A percentile compares a stretch with the other conserved stretches of the same genome.
Evolutionary conservation across 2,329 filamentous ascomycete species (phyloP).

Genomic region (Pezicula rhizophila): DNA sequence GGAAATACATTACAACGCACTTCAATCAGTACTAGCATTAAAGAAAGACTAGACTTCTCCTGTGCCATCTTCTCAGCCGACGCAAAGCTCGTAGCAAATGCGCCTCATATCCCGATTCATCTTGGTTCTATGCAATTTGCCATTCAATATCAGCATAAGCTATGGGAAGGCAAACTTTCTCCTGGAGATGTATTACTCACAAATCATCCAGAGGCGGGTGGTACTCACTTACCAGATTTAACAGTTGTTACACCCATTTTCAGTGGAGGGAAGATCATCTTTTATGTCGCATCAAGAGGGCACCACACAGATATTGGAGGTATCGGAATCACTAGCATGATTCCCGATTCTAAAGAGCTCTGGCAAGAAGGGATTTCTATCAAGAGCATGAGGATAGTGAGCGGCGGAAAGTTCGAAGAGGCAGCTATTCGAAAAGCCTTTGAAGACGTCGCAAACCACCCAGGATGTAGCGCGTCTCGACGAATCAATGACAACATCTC

Average conservation of each 20-base stretch:
- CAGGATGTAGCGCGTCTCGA: slow-evolving; percentile 69
- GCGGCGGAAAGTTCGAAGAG: slow-evolving; percentile 70
- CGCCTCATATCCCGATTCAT: slow-evolving; percentile 72
- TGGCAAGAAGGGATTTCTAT: slow-evolving; percentile 58
- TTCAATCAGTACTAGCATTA: slow-evolving; percentile 69
- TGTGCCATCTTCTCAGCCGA: slow-evolving; percentile 71
- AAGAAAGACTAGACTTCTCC: slow-evolving; percentile 75
- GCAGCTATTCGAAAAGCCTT: slow-evolving; percentile 63
- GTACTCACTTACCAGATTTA: slow-evolving; percentile 75
- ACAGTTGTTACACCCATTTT: slow-evolving; percentile 77
- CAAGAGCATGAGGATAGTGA: slow-evolving; percentile 61
- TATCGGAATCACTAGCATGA: slow-evolving; percentile 75
- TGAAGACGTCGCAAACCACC: slow-evolving; percentile 64
- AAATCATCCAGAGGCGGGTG: slow-evolving; percentile 74
- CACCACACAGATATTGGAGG: slow-evolving; percentile 81
- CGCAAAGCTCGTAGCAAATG: slow-evolving; percentile 69
- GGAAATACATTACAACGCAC: slow-evolving; percentile 71
- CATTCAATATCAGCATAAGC: slow-evolving; percentile 66
- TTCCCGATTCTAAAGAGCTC: slow-evolving; percentile 61
- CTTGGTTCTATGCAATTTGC: slow-evolving; percentile 65
- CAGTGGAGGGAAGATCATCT: slow-evolving; percentile 58
- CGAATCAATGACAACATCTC: slow-evolving; percentile 76
- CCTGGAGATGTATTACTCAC: slow-evolving; percentile 74
- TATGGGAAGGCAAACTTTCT: slow-evolving; percentile 70
- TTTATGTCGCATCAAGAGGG: slow-evolving; percentile 73